phyloP scores from a whole-genome alignment of 805 yeast species.

The Wilhelminamyces savonicus region DNA sequence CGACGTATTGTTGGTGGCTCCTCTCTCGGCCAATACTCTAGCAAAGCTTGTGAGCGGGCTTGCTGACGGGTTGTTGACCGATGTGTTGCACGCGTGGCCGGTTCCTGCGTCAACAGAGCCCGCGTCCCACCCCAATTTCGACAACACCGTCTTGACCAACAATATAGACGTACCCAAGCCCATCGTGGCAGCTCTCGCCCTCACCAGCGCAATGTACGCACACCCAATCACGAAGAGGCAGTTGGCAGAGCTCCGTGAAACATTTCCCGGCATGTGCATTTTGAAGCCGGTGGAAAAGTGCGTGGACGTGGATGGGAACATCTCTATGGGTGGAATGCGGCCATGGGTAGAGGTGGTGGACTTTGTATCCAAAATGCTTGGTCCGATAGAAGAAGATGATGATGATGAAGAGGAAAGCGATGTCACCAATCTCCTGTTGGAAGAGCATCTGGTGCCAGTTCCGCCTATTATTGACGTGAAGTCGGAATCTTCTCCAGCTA shows the following conservation, averaged over 20 bases:
- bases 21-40: slow-evolving; percentile 19
- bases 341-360: slow-evolving; percentile 22
- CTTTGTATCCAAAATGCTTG: slow-evolving; percentile 15
- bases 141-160: slow-evolving; percentile 12
- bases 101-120: slow-evolving; percentile 4
- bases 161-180: slow-evolving; percentile 13
- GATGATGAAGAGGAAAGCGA: slow-evolving; percentile 13
- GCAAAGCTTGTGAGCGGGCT: slow-evolving; percentile 19
- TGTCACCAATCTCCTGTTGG: too few relatives aligned
- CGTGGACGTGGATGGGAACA: slow-evolving; percentile 19
- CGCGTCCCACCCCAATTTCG: slow-evolving; percentile 2
- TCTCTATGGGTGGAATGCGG: slow-evolving; percentile 25
- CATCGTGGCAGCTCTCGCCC: slow-evolving; percentile 17
- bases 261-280: slow-evolving; percentile 16
- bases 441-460: too few relatives aligned
- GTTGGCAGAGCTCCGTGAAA: slow-evolving; percentile 14
- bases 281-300: slow-evolving; percentile 22
- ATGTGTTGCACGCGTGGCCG: slow-evolving; percentile 19
- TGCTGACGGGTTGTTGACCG: slow-evolving; percentile 17
- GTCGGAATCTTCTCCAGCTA: too few relatives aligned
- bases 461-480: too few relatives aligned
- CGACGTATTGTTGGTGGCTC: slow-evolving; percentile 19
- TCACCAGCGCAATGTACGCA: slow-evolving; percentile 19
- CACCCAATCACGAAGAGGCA: slow-evolving; percentile 21
- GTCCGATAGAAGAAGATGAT: slow-evolving; percentile 12